Conservation (phyloP, 2,329 filamentous ascomycete genomes). For the Botrytis cinerea region DNA sequence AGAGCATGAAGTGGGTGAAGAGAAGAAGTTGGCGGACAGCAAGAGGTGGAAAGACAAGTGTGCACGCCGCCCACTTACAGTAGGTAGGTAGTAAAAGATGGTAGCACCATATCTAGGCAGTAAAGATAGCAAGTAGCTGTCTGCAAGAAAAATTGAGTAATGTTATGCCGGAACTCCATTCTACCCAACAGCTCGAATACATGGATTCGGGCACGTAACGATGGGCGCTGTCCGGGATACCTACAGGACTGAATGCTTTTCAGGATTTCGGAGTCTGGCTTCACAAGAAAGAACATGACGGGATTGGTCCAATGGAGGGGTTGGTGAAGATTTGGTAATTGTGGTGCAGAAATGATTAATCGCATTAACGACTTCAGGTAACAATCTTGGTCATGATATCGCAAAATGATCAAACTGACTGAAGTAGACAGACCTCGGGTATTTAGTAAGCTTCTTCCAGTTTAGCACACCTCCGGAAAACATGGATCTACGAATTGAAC, state of each 20-base stretch:
- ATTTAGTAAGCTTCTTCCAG: not conserved
- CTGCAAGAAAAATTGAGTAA: not conserved
- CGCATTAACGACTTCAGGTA: constrained; percentile 8
- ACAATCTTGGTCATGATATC: not conserved
- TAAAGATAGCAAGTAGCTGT: not conserved
- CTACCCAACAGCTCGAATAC: not conserved
- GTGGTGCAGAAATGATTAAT: constrained; percentile 1
- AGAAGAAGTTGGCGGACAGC: not conserved
- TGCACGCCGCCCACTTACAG: constrained; percentile 4
- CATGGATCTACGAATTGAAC: constrained; percentile 3
- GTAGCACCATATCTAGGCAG: constrained; percentile 15
- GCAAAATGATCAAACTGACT: not conserved
- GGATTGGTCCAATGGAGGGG: constrained; percentile 4
- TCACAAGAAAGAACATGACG: not conserved
- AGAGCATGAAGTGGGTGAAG: not conserved
- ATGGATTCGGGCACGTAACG: not conserved
- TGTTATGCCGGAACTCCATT: not conserved
- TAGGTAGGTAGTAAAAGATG: not conserved
- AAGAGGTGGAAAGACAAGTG: constrained; percentile 5
- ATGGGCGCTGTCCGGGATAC: constrained; percentile 10
- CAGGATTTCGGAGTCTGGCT: constrained; percentile 3
- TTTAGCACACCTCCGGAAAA: not conserved
- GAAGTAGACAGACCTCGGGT: not conserved
- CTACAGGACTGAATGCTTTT: constrained; percentile 2
- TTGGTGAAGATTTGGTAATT: constrained; percentile 4